Evolutionary conservation across 371 early-diverging fungal species (phyloP), one percentile per base, ranked within the genome.

Genomic region (Mucor velutinosus): DNA sequence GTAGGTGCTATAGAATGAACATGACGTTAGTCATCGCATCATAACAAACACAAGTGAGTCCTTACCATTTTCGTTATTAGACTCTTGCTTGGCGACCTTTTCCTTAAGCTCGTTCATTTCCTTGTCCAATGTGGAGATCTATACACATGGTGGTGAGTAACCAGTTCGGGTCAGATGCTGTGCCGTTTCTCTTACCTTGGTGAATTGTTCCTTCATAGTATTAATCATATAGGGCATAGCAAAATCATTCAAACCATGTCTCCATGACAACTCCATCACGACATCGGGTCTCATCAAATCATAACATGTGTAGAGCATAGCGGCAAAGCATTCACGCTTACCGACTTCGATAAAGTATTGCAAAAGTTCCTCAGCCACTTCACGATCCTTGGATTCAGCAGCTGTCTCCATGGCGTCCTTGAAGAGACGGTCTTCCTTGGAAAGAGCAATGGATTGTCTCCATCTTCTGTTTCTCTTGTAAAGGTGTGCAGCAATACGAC

Each of bases 341-440:
- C 92, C 93, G 29, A 87, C 86, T 70, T 94, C 94, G 41, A 97
- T 92, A 85, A 99, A 99, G 89, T 91, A 98, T 65, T 90, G 91
- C 67, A 98, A 76, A 59, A 99, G 76, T 69, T 97, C 97, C 75
- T 98, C 95, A 58, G 95, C 96, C 15, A 95, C 87, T 53, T 95
- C 94, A 10, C 88, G 80, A 63, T 91, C 94, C 53, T 86, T 87
- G 7, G 96, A 95, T 69, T 91, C 93, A 7, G 93, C 92, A 15
- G 97, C 99, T 1, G 98, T 96, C 58, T 96, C 95, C 93, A 98
- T 97, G 3, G 97, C 97, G 75, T 99, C 99, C 86, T 94, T 95
- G 88, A 91, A 98, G 41, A 97, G 87, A 61, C 92, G 86, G 76
- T 99, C 98, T 81, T 95, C 91, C 86, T 97, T 97, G 30, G 96